Conservation (phyloP, 2,329 filamentous ascomycete genomes). For the Talaromyces piceae region DNA sequence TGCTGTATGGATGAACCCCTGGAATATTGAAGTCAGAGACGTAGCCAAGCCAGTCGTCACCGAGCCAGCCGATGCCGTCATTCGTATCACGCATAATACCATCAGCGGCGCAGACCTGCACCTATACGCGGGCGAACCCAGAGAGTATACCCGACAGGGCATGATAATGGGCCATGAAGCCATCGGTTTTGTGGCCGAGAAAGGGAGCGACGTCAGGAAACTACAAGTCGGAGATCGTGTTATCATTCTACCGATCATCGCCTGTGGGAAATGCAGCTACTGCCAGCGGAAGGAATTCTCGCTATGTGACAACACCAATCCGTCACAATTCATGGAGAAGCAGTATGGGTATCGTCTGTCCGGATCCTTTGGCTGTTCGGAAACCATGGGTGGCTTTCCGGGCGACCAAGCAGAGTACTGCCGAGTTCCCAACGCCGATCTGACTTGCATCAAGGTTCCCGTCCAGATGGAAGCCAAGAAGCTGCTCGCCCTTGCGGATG, state of each 20-base stretch:
- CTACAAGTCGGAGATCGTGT: conserved; percentile 21
- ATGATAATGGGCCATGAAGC: conserved; percentile 26
- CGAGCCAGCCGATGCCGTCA: conserved; percentile 25
- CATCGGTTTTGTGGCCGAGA: conserved; percentile 23
- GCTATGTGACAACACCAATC: conserved; percentile 24
- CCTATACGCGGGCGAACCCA: conserved; percentile 24
- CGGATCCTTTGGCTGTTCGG: conserved; percentile 26
- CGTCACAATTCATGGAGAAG: conserved; percentile 20
- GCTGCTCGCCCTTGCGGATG: conserved; percentile 24
- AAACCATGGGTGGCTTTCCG: conserved; percentile 27
- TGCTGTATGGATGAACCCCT: conserved; percentile 23
- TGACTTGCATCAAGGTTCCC: conserved; percentile 23
- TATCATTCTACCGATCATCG: conserved; percentile 24
- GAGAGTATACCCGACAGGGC: conserved; percentile 21
- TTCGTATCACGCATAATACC: conserved; percentile 26
- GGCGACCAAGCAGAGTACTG: conserved; percentile 31
- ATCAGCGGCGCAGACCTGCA: conserved; percentile 29
- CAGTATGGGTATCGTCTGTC: conserved; percentile 24
- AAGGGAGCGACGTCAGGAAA: conserved; percentile 17
- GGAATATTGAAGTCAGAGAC: conserved; percentile 22
- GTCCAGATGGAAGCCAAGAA: conserved; percentile 20
- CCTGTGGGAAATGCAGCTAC: conserved; percentile 25
- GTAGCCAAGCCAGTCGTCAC: conserved; percentile 28
- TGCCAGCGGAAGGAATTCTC: conserved; percentile 25
- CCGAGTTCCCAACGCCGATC: conserved; percentile 28